phyloP scores from a whole-genome alignment of 2,329 filamentous ascomycete genomes.

The Fusarium algeriense region DNA sequence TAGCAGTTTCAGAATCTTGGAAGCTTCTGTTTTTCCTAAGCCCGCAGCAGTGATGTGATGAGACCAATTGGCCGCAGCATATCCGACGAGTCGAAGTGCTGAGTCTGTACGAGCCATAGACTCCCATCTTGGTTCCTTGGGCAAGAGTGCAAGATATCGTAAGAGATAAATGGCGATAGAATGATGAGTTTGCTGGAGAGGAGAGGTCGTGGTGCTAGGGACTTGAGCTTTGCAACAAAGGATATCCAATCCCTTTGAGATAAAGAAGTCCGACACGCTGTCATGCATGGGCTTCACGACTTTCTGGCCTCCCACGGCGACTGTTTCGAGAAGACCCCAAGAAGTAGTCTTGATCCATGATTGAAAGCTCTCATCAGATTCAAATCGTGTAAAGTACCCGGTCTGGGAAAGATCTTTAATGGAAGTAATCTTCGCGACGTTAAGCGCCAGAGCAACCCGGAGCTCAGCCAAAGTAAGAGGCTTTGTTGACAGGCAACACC shows the following conservation, averaged over 20 bases:
- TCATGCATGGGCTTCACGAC: slow-evolving; percentile 1
- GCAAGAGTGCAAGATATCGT: background rate
- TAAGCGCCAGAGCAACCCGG: background rate
- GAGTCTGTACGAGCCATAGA: background rate
- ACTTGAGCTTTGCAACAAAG: background rate
- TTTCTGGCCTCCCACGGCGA: background rate
- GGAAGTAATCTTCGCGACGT: background rate
- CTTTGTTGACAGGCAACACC: background rate
- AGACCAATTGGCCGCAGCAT: background rate
- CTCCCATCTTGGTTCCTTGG: slow-evolving; percentile 3
- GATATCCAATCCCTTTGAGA: background rate
- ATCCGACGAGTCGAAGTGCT: background rate
- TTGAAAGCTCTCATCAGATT: slow-evolving; percentile 2
- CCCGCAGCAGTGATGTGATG: background rate
- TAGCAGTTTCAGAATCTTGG: background rate
- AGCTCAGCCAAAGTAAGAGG: background rate
- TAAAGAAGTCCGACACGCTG: background rate
- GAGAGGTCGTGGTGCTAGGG: background rate
- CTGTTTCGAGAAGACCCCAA: slow-evolving; percentile 1
- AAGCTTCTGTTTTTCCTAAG: background rate
- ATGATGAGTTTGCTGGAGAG: background rate
- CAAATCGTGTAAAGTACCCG: background rate
- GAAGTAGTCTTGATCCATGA: slow-evolving; percentile 8
- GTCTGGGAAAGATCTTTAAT: background rate
- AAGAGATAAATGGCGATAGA: background rate